Evolutionary conservation across 1,284 basidiomycete species (phyloP), one percentile per base, ranked within the genome.

Genomic region (Rugosomyces carneus): DNA sequence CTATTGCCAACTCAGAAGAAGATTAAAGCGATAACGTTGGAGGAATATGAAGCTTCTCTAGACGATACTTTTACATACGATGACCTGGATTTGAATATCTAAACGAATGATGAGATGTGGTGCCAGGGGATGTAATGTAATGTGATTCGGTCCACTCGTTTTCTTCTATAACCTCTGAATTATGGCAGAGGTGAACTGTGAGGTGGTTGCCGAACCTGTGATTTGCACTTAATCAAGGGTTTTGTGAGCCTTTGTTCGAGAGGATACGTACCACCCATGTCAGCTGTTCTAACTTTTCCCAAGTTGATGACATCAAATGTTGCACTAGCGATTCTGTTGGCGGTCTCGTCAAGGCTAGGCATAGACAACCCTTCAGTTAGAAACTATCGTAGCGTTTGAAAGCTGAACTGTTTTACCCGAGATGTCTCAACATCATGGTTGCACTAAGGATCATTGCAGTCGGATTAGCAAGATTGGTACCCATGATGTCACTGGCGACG

Each of bases 381-480:
- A 47, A 29, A 36, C 34, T 34, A n/a, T 16, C 31, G n/a, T n/a
- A n/a, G n/a, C 39, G 10, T 5, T 8, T 27, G n/a, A 10, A 39
- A 19, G 44, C 37, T 7, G 62, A 76, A 46, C 59, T 86, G 81
- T 62, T 77, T 51, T 60, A 88, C 83, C 94, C 95, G 52, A 99
- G 83, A 70, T 99, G 96, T 60, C 95, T 79, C 57, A 99, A 80
- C 90, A 99, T 92, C 95, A 99, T 99, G 48, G 95, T 95, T 35
- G 95, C 82, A 52, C 89, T 93, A 54, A 99, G 82, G 63, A 99
- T 85, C 92, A 99, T 97, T 44, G 96, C 96, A 37, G 93, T 86
- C 16, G 96, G 96, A 77, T 99, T 99, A 59, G 96, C 96, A 60
- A 85, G 86, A 80, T 95, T 92, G 58, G 89, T 93, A 54, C 93